Percentiles rank a stretch among this genome's conserved stretches.
Conservation (phyloP, 495 filamentous ascomycete species). For the Lindgomyces ingoldianus region DNA sequence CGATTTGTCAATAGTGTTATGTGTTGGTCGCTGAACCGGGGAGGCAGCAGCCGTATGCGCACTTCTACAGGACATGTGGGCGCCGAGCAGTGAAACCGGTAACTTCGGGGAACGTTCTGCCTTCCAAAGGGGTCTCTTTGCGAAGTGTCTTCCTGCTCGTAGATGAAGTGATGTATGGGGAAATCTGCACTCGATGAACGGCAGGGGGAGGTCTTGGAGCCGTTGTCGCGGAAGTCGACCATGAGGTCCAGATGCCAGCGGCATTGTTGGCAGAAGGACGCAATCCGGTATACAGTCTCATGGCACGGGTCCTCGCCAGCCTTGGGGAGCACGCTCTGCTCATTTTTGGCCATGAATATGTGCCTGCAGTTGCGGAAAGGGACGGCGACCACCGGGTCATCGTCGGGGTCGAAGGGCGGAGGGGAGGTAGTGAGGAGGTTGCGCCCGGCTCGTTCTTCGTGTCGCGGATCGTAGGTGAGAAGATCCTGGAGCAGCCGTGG, state of each 20-base stretch:
- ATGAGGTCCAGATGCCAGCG: conserved; percentile 34
- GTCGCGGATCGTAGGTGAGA: conserved; percentile 56
- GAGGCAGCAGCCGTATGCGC: conserved; percentile 57
- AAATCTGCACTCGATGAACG: conserved; percentile 34
- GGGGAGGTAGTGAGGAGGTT: conserved; percentile 60
- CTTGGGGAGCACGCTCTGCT: conserved; percentile 53
- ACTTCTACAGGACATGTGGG: conserved; percentile 57
- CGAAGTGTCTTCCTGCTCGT: neutral
- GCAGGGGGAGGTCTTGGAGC: conserved; percentile 35
- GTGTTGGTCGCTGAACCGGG: conserved; percentile 54
- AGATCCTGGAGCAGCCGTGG: conserved; percentile 63
- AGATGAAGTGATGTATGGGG: conserved; percentile 48
- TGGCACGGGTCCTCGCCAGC: conserved; percentile 46
- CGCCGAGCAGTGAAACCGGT: conserved; percentile 62
- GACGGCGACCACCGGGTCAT: conserved; percentile 27
- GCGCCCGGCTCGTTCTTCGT: conserved; percentile 49
- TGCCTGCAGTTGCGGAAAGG: conserved; percentile 54
- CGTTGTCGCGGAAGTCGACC: conserved; percentile 45
- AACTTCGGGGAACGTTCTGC: conserved; percentile 21
- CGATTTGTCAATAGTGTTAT: conserved; percentile 60
- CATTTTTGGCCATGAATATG: conserved; percentile 54
- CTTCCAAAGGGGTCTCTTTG: neutral
- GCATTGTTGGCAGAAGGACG: conserved; percentile 54
- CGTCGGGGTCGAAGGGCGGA: conserved; percentile 45
- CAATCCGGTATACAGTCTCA: conserved; percentile 52